Conservation (phyloP, 768 basidiomycete genomes). For the Royoungia palumana region DNA sequence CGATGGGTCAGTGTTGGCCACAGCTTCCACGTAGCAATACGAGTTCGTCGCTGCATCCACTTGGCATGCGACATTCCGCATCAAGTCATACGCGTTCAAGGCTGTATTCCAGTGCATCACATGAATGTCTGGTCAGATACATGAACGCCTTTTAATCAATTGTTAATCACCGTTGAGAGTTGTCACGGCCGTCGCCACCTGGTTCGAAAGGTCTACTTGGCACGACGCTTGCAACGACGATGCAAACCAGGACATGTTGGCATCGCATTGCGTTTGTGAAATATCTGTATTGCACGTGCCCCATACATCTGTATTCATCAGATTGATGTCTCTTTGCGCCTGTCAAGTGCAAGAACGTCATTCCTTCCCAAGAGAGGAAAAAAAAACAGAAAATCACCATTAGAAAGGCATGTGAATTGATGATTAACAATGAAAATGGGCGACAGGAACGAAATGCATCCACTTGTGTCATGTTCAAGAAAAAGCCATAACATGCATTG, state of each 20-base stretch:
- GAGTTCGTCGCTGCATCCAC: slow-evolving; percentile 52
- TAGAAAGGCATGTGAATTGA: slow-evolving; percentile 52
- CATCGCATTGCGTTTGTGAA: slow-evolving; percentile 48
- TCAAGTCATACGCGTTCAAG: slow-evolving; percentile 58
- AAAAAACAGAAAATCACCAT: slow-evolving; percentile 38
- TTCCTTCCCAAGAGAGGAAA: neutral
- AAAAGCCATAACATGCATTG: slow-evolving; percentile 62
- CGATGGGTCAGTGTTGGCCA: slow-evolving; percentile 50
- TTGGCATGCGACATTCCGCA: slow-evolving; percentile 61
- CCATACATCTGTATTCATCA: slow-evolving; percentile 69
- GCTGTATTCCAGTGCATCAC: slow-evolving; percentile 35
- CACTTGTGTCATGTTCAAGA: slow-evolving; percentile 68
- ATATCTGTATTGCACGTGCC: slow-evolving; percentile 71
- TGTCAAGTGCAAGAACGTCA: slow-evolving; percentile 31
- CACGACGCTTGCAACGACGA: slow-evolving; percentile 48
- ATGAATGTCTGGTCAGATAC: neutral
- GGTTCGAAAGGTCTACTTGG: slow-evolving; percentile 48
- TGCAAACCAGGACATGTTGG: slow-evolving; percentile 68
- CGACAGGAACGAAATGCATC: slow-evolving; percentile 68
- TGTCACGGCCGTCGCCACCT: slow-evolving; percentile 49
- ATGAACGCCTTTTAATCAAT: neutral
- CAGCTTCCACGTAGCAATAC: slow-evolving; percentile 75
- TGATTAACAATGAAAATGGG: slow-evolving; percentile 64
- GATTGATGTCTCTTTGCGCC: slow-evolving; percentile 61
- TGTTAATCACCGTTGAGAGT: slow-evolving; percentile 52